Base-by-base conservation (phyloP, 2,329 filamentous ascomycete genomes). In the Nemania diffusa region DNA sequence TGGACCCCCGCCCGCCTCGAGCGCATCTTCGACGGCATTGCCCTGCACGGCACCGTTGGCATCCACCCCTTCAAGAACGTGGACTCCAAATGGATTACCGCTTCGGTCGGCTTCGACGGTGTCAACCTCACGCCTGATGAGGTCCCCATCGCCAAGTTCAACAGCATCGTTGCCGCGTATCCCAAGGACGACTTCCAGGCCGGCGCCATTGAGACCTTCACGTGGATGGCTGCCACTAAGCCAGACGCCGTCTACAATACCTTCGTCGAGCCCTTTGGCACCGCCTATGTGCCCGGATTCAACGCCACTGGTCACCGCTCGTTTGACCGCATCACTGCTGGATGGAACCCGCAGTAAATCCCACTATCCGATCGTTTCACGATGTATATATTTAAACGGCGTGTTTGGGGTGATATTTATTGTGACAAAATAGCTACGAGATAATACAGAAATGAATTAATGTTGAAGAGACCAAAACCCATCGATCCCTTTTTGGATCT, bases 121-220 rank as follows among this genome's bases (percentile, higher is more conserved):
- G 57, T 67, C 24, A 64, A 65, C 32, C 57, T 58, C 50, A 56
- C 42, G 11, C 58, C 62, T 5, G 6, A 6, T 1, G 57, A 62
- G 4, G 61, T 70, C 1, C 68, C 68, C 7, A 29, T 40, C 0
- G 62, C 58, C 3, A 59, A 62, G 22, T 67, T 64, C 22, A 44
- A 59, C 15, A 67, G 57, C 34, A 51, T 70, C 27, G 32, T 64
- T 11, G 62, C 62, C 5, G 27, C 29, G 44, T 70, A 51, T 48
- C 67, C 67, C 44, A 65, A 62, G 55, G 56, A 63, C 0, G 58
- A n/a, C 37, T 67, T 71, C 59, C 57, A 63, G 24, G 50, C 52
- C 17, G 69, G 67, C 13, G 65, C 69, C 37, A 69, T 70, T 46
- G 62, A 69, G 5, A 71, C 69, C 9, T 71, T 69, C 42, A 65